phyloP scores from a whole-genome alignment of 257 asterid species.

The Asclepias syriaca region DNA sequence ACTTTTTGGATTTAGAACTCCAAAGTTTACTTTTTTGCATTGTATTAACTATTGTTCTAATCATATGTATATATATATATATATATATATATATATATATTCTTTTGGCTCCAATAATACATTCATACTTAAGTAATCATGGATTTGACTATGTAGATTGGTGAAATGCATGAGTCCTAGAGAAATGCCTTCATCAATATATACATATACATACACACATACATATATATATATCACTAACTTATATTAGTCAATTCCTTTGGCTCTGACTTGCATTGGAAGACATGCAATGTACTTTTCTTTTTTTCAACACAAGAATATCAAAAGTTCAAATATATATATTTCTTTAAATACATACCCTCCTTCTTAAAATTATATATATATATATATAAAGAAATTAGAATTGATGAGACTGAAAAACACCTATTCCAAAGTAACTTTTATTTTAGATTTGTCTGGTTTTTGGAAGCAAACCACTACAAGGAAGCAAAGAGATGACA shows the following conservation, averaged over 20 bases:
- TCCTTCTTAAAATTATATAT: no score
- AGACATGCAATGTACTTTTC: constrained; percentile 2
- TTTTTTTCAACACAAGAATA: no score
- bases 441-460: not conserved
- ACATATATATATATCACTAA: no score
- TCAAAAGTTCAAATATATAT: no score
- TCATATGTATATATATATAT: not conserved
- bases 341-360: no score
- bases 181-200: not conserved
- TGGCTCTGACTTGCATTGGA: constrained; percentile 25
- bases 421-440: not conserved
- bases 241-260: not conserved
- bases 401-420: not conserved
- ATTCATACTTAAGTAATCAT: not conserved
- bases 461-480: not conserved
- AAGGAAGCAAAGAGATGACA: not conserved
- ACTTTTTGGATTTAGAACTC: constrained; percentile 4
- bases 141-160: constrained; percentile 8
- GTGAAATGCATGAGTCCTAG: not conserved
- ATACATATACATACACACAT: not conserved
- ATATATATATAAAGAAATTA: not conserved
- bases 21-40: constrained; percentile 10
- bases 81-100: no score
- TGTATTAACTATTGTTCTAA: not conserved
- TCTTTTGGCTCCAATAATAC: not conserved